Evolutionary conservation across 495 filamentous ascomycete genomes (phyloP), one percentile per base, ranked within the genome.

Genomic region (Aspergillus ellipticus): DNA sequence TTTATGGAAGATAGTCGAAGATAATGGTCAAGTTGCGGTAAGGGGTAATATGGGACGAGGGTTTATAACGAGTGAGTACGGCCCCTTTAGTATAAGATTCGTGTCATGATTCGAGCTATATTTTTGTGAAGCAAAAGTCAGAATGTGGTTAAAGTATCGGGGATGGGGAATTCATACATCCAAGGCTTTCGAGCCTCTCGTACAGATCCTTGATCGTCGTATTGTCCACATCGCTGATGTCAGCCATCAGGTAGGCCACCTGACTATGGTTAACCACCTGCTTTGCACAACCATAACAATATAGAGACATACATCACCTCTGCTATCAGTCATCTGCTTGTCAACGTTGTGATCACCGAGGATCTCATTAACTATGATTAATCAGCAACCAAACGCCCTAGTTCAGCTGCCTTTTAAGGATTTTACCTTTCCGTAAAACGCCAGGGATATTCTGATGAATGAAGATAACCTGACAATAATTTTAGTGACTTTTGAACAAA

Each of bases 211-310:
- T 91, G 69, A 97, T 93, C 57, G 94, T 88, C 20, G 76, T 77
- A 11, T 80, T 72, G 63, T 89, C 85, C 62, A 96, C 90, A 52
- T 89, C 78, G 74, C 89, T 96, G 58, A 99, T 88, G 75, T 99
- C 95, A 19, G 95, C 94, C 94, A 99, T 96, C 56, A 97, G 77
- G 68, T 97, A 99, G 20, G 95, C 95, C 56, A 92, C 81, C 86
- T 87, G 58, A 19, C 49, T 5, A 56, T 16, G 11, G 52, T 73
- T 59, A 71, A 48, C 31, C 21, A 10, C 13, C 0, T 15, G n/a
- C 19, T 19, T 9, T n/a, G 9, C 15, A 20, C 16, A 51, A 17
- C 0, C 19, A 28, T 15, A 16, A 17, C 2, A 11, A 26, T 21
- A 51, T 46, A 24, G 10, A 17, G 8, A 69, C 81, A 54, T 72